phyloP scores from a whole-genome alignment of 768 basidiomycete genomes.

The Suillus luteus region DNA sequence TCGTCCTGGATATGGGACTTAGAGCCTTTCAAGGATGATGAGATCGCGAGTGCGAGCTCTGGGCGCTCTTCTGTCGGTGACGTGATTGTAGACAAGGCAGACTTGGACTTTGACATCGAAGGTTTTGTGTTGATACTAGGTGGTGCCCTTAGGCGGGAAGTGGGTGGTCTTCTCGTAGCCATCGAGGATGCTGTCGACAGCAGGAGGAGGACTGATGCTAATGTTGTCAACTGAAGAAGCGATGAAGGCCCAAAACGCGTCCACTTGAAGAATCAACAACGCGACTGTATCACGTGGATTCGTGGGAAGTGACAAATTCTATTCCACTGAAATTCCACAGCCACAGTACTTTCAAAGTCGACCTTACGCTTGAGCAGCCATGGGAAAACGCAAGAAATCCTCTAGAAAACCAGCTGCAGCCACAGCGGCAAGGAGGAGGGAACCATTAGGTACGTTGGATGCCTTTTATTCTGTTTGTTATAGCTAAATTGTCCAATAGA shows the following conservation, averaged over 20 bases:
- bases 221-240: background rate
- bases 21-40: conserved; percentile 24
- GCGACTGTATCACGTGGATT: conserved; percentile 38
- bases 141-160: conserved; percentile 45
- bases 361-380: conserved; percentile 33
- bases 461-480: conserved; percentile 1
- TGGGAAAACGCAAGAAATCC: conserved; percentile 93
- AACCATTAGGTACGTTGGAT: conserved; percentile 63
- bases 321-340: background rate
- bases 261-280: conserved; percentile 21
- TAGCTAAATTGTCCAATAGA: conserved; percentile 45
- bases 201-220: background rate
- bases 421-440: conserved; percentile 61
- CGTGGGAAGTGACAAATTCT: conserved; percentile 11
- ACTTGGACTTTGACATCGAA: conserved; percentile 45
- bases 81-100: conserved; percentile 31
- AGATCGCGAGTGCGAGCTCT: conserved; percentile 26
- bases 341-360: background rate
- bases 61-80: conserved; percentile 22
- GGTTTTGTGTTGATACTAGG: conserved; percentile 44
- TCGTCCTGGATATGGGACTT: conserved; percentile 40
- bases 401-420: conserved; percentile 75
- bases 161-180: conserved; percentile 63
- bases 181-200: conserved; percentile 37
- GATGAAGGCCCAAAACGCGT: conserved; percentile 32